These are phyloP conservation scores for Trypanosoma scelopori DNA, from an alignment of 208 protist genomes.

Conservation along the genomic window DNA sequence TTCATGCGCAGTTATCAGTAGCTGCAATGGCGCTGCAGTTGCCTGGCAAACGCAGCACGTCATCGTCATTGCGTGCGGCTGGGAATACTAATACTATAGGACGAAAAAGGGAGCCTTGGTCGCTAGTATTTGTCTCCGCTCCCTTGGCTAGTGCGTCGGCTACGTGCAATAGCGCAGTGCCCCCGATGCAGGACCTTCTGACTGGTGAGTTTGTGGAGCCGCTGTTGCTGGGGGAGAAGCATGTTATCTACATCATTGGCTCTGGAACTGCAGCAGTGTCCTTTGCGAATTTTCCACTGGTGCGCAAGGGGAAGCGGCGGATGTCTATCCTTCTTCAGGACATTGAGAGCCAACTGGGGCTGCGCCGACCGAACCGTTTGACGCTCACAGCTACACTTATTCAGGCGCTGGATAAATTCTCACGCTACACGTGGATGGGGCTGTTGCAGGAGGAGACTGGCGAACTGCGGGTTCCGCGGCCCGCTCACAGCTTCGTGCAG, in stretches of 20 bases:
- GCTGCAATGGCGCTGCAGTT: constrained; percentile 53
- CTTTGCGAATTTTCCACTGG: constrained; percentile 70
- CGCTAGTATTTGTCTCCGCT: constrained; percentile 56
- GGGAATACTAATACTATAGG: constrained; percentile 6
- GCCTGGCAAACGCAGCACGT: constrained; percentile 27
- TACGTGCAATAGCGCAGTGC: constrained; percentile 32
- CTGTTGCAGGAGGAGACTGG: constrained; percentile 81
- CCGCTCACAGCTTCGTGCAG: constrained; percentile 48
- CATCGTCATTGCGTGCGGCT: constrained; percentile 5
- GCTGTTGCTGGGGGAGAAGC: constrained; percentile 63
- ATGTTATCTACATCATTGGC: constrained; percentile 87
- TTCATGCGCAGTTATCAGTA: constrained; percentile 73
- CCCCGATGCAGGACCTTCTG: constrained; percentile 87
- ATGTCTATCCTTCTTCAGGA: constrained; percentile 85
- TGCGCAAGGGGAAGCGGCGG: constrained; percentile 69
- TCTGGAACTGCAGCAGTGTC: constrained; percentile 69
- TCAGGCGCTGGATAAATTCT: constrained; percentile 79
- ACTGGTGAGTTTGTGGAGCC: constrained; percentile 89
- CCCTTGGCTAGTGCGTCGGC: constrained; percentile 40
- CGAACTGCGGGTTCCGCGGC: constrained; percentile 50
- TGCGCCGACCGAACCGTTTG: constrained; percentile 47
- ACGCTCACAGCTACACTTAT: constrained; percentile 71
- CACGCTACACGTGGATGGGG: constrained; percentile 85
- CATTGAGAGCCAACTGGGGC: constrained; percentile 78
- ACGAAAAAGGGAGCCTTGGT: constrained; percentile 31